These are phyloP conservation scores for Buddleja alternifolia DNA, from an alignment of 257 asterid genomes.

Conservation along the genomic window DNA sequence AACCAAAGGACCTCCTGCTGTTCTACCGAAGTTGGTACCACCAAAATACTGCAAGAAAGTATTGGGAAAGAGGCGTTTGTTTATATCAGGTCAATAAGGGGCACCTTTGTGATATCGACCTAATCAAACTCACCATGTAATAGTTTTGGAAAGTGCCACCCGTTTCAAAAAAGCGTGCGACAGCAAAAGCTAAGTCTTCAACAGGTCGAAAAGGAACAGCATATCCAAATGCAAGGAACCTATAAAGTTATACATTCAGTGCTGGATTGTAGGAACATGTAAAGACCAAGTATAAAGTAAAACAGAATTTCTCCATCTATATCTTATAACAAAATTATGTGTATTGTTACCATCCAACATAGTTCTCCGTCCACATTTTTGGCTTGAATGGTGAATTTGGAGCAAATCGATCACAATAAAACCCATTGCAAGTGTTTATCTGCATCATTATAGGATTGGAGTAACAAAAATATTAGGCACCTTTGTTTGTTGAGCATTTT, in stretches of 20 bases:
- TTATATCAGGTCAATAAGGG: constrained; percentile 18
- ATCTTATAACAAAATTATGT: not conserved
- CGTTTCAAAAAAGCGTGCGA: constrained; percentile 79
- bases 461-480: not conserved
- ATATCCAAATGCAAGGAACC: constrained; percentile 88
- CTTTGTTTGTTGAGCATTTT: not conserved
- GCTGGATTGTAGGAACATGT: not conserved
- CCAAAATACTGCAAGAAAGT: constrained; percentile 68
- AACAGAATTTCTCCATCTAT: not conserved
- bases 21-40: constrained; percentile 86
- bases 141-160: constrained; percentile 90
- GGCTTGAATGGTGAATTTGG: constrained; percentile 77
- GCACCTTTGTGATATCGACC: constrained; percentile 9
- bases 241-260: constrained; percentile 29
- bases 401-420: too few species aligned
- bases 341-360: constrained; percentile 66
- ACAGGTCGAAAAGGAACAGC: constrained; percentile 79
- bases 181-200: constrained; percentile 85
- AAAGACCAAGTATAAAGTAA: not conserved
- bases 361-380: constrained; percentile 87
- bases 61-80: not conserved
- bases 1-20: constrained; percentile 80
- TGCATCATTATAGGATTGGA: constrained; percentile 38
- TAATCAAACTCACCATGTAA: constrained; percentile 65
- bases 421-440: constrained; percentile 91